phyloP scores from a whole-genome alignment of 2,329 filamentous ascomycete species.

The Samsoniella hepiali region DNA sequence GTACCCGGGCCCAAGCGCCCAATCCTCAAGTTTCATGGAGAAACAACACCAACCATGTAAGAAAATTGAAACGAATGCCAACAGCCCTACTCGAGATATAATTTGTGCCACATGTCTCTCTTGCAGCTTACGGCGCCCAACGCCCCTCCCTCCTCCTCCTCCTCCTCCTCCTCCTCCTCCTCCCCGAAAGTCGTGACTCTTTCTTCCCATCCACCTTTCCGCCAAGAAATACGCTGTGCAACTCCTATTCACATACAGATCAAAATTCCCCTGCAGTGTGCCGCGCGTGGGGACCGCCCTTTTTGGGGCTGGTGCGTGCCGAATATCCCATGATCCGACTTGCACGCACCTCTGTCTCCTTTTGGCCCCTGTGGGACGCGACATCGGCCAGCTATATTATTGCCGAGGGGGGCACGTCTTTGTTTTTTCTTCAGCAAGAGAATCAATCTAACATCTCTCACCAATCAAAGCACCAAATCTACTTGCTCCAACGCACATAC shows the following conservation, averaged over 20 bases:
- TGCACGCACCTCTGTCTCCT: conserved; percentile 9
- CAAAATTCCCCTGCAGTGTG: neutral
- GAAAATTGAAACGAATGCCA: neutral
- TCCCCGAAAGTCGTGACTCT: too few relatives aligned
- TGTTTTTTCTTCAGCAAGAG: neutral
- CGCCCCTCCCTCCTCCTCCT: neutral
- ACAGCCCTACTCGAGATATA: neutral
- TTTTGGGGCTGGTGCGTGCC: neutral
- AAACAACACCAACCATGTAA: neutral
- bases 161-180: too few relatives aligned
- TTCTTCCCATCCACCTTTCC: too few relatives aligned
- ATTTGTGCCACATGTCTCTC: neutral
- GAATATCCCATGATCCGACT: conserved; percentile 7
- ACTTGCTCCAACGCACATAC: too few relatives aligned
- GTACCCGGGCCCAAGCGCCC: too few relatives aligned
- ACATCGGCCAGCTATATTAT: conserved; percentile 8
- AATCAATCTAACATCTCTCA: neutral
- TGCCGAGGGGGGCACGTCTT: neutral
- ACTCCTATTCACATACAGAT: too few relatives aligned
- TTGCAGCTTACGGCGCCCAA: neutral
- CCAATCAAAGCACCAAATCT: too few relatives aligned
- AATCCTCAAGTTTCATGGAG: too few relatives aligned
- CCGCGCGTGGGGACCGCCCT: neutral
- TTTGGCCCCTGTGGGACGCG: conserved; percentile 4
- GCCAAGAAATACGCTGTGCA: too few relatives aligned